Evolutionary conservation across 2,329 filamentous ascomycete species (phyloP).

Genomic region (Neofusicoccum cordaticola): DNA sequence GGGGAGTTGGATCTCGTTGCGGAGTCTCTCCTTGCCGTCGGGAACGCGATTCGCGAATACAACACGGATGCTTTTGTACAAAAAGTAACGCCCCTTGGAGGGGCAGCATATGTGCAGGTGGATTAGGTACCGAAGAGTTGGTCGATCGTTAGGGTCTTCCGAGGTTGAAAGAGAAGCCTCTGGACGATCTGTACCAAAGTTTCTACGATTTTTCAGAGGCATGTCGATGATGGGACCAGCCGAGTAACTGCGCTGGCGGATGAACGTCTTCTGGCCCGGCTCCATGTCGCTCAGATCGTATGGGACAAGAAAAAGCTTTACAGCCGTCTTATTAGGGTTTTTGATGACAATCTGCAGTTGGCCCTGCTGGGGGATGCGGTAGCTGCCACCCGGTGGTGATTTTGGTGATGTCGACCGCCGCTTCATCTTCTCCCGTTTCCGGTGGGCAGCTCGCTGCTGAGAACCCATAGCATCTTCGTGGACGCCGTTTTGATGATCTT

Average conservation of each 20-base stretch:
- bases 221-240: constrained; percentile 75
- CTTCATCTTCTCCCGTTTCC: constrained; percentile 54
- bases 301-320: constrained; percentile 90
- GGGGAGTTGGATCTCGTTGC: constrained; percentile 84
- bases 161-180: constrained; percentile 52
- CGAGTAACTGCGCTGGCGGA: constrained; percentile 90
- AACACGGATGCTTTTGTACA: constrained; percentile 89
- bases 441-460: constrained; percentile 36
- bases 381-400: constrained; percentile 76
- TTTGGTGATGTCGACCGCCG: constrained; percentile 56
- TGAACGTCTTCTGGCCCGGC: constrained; percentile 89
- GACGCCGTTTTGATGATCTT: constrained; percentile 20
- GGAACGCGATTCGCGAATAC: constrained; percentile 97
- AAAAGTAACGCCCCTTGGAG: constrained; percentile 75
- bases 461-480: background rate
- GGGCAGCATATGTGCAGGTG: constrained; percentile 92
- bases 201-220: constrained; percentile 48
- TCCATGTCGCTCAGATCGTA: constrained; percentile 94
- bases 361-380: constrained; percentile 89
- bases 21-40: constrained; percentile 87
- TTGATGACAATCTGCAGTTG: constrained; percentile 97
- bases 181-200: constrained; percentile 52
- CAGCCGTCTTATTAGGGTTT: constrained; percentile 96
- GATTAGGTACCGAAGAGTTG: constrained; percentile 82
- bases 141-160: constrained; percentile 57